phyloP scores from a whole-genome alignment of 345 rosid species.

The Crucihimalaya himalaica region DNA sequence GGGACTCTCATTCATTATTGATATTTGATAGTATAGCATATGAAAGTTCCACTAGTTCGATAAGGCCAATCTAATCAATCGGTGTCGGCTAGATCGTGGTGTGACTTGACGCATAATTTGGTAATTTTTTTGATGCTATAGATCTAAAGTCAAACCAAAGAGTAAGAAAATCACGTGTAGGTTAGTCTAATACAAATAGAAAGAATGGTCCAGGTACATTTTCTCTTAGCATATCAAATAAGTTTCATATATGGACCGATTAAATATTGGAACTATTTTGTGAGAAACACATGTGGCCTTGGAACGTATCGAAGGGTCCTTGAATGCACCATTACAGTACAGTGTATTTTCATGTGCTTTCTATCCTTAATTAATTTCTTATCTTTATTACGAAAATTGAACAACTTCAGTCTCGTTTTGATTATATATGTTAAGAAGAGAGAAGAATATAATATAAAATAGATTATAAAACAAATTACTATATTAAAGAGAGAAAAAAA shows the following conservation, averaged over 20 bases:
- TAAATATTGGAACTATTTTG: constrained; percentile 21
- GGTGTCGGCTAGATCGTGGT: constrained; percentile 39
- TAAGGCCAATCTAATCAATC: background rate
- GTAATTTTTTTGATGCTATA: background rate
- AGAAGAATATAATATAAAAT: background rate
- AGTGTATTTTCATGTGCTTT: constrained; percentile 33
- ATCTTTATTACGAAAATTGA: constrained; percentile 13
- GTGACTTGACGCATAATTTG: constrained; percentile 24
- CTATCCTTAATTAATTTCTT: constrained; percentile 1
- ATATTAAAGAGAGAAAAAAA: background rate
- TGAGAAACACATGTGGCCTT: constrained; percentile 35
- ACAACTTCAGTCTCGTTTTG: constrained; percentile 11
- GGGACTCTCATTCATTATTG: background rate
- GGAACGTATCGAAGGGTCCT: constrained; percentile 29
- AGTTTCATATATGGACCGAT: constrained; percentile 34
- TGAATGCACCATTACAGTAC: constrained; percentile 36
- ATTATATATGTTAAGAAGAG: constrained; percentile 4
- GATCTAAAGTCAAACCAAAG: constrained; percentile 38
- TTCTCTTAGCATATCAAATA: constrained; percentile 19
- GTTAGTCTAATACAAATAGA: constrained; percentile 22
- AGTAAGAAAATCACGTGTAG: constrained; percentile 37
- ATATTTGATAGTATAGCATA: constrained; percentile 10
- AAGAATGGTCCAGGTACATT: constrained; percentile 37
- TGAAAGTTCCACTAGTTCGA: constrained; percentile 25
- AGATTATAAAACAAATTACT: background rate